Evolutionary conservation across 2,329 filamentous ascomycete genomes (phyloP).

Genomic region (Colletotrichum siamense): DNA sequence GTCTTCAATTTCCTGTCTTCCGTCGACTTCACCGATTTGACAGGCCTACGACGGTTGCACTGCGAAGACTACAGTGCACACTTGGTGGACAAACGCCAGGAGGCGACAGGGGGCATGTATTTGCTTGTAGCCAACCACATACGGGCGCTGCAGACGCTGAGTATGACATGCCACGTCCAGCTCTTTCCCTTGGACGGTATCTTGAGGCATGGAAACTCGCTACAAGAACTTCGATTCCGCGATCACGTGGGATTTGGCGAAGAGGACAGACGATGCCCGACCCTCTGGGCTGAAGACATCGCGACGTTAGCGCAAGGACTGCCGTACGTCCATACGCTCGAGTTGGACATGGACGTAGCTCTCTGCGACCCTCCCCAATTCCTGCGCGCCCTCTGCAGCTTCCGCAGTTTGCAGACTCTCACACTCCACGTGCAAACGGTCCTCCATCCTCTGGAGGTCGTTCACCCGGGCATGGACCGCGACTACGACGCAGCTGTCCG

Average conservation of each 20-base stretch:
- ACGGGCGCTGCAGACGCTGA: slow-evolving; percentile 39
- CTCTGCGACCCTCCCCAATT: slow-evolving; percentile 40
- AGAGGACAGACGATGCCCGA: slow-evolving; percentile 46
- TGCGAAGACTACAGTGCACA: slow-evolving; percentile 53
- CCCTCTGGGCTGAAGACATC: slow-evolving; percentile 39
- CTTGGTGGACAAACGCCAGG: slow-evolving; percentile 37
- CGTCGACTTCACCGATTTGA: slow-evolving; percentile 40
- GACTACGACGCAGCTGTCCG: slow-evolving; percentile 42
- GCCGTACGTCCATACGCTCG: slow-evolving; percentile 41
- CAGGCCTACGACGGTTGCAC: slow-evolving; percentile 39
- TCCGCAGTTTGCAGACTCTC: slow-evolving; percentile 44
- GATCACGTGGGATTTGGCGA: slow-evolving; percentile 52
- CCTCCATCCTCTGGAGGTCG: slow-evolving; percentile 35
- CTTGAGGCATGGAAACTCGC: slow-evolving; percentile 39
- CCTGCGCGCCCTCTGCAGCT: slow-evolving; percentile 41
- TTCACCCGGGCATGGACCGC: slow-evolving; percentile 33
- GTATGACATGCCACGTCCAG: slow-evolving; percentile 46
- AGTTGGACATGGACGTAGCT: slow-evolving; percentile 52
- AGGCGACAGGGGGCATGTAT: slow-evolving; percentile 45
- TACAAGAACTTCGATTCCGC: slow-evolving; percentile 45
- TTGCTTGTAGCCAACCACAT: slow-evolving; percentile 43
- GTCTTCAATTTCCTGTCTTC: slow-evolving; percentile 49
- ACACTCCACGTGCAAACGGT: slow-evolving; percentile 51
- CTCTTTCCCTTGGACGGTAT: slow-evolving; percentile 47
- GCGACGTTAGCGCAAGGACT: slow-evolving; percentile 36